Evolutionary conservation across 2,329 filamentous ascomycete species (phyloP).

Genomic region (Nemania sp.): DNA sequence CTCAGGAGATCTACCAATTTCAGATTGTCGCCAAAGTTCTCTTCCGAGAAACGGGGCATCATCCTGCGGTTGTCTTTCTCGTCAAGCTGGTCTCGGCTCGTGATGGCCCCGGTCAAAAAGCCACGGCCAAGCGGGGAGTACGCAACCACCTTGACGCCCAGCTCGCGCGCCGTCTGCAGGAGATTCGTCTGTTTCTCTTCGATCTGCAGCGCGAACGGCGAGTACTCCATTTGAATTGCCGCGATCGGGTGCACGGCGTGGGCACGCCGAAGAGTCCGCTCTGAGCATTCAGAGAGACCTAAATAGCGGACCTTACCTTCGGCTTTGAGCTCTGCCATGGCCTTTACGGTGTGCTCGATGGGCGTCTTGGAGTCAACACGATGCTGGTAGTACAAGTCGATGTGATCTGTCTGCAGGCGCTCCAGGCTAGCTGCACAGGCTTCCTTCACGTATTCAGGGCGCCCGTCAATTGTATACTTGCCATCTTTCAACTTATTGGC

Average conservation of each 20-base stretch:
- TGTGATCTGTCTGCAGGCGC: slow-evolving; percentile 52
- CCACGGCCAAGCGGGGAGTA: slow-evolving; percentile 61
- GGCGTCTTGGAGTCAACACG: slow-evolving; percentile 50
- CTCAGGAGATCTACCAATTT: slow-evolving; percentile 36
- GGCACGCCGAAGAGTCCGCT: slow-evolving; percentile 51
- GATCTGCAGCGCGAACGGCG: slow-evolving; percentile 58
- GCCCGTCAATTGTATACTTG: slow-evolving; percentile 28
- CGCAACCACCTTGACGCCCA: slow-evolving; percentile 57
- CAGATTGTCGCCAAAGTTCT: slow-evolving; percentile 56
- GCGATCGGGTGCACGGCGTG: slow-evolving; percentile 51
- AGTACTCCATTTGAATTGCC: slow-evolving; percentile 57
- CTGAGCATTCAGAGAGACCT: slow-evolving; percentile 52
- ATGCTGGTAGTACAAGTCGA: slow-evolving; percentile 59
- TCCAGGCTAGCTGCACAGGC: slow-evolving; percentile 44
- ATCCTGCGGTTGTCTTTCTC: slow-evolving; percentile 44
- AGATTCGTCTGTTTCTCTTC: slow-evolving; percentile 54
- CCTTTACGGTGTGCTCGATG: slow-evolving; percentile 51
- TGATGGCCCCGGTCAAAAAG: slow-evolving; percentile 53
- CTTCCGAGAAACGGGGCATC: slow-evolving; percentile 48
- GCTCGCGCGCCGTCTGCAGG: slow-evolving; percentile 54
- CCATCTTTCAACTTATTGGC: slow-evolving; percentile 40
- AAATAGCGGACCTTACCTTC: slow-evolving; percentile 58
- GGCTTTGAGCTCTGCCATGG: slow-evolving; percentile 50
- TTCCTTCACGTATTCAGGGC: slow-evolving; percentile 34
- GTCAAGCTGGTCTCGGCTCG: slow-evolving; percentile 48